phyloP scores from a whole-genome alignment of 75 land plant genomes.

The Selaginella moellendorffii region DNA sequence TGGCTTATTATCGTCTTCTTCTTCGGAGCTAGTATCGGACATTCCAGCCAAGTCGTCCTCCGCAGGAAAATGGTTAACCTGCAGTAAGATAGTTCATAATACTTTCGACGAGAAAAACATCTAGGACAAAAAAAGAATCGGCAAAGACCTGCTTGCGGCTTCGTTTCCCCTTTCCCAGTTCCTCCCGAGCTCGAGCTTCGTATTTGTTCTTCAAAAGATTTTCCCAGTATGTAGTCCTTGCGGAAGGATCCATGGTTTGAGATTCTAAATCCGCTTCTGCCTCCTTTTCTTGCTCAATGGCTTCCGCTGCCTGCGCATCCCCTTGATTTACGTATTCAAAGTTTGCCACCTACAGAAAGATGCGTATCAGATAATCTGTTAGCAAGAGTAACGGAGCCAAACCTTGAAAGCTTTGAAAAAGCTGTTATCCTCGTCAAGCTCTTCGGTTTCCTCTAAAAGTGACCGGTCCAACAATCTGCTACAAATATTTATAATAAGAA shows the following conservation, averaged over 20 bases:
- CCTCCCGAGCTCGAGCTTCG: conserved; percentile 42
- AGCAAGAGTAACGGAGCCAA: not conserved
- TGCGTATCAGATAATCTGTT: not conserved
- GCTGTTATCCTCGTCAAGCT: conserved; percentile 69
- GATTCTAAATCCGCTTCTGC: conserved; percentile 24
- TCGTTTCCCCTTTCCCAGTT: conserved; percentile 93
- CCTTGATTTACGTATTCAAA: conserved; percentile 81
- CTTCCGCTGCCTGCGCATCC: conserved; percentile 42
- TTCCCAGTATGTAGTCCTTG: conserved; percentile 72
- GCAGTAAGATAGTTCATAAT: not conserved
- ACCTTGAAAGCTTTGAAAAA: conserved; percentile 96
- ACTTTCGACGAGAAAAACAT: no score
- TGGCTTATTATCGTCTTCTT: conserved; percentile 43
- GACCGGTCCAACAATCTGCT: conserved; percentile 89
- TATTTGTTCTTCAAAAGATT: conserved; percentile 60
- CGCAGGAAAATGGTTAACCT: conserved; percentile 19
- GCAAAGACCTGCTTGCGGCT: conserved; percentile 94
- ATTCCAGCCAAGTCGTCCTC: conserved; percentile 88
- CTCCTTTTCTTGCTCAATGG: conserved; percentile 41
- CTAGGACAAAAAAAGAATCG: no score
- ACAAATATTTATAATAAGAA: no score
- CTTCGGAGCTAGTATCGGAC: conserved; percentile 77
- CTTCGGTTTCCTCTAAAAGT: conserved; percentile 45
- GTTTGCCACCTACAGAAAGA: conserved; percentile 61
- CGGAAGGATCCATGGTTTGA: conserved; percentile 27